These are phyloP conservation scores for Leccinum rimulosum DNA, from an alignment of 768 basidiomycete species.

Conservation along the genomic window DNA sequence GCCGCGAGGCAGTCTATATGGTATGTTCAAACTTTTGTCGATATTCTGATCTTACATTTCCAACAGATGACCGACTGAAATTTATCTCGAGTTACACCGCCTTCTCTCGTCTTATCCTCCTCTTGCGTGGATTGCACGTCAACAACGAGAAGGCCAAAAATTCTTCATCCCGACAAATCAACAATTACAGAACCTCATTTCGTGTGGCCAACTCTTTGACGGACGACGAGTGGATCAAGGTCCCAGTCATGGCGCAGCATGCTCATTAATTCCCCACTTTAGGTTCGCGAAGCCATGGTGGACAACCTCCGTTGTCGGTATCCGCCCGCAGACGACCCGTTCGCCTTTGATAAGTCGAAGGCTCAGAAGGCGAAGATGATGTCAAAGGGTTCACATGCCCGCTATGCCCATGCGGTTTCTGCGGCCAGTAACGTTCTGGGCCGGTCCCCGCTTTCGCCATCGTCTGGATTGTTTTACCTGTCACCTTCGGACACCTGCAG, in stretches of 20 bases:
- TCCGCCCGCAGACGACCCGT: slow-evolving; percentile 17
- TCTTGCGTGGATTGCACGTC: slow-evolving; percentile 95
- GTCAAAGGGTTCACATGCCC: not conserved
- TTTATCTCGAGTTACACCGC: slow-evolving; percentile 99
- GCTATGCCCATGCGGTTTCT: not conserved
- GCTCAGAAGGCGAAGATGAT: not conserved
- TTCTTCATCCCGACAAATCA: slow-evolving; percentile 94
- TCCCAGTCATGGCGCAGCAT: slow-evolving; percentile 30
- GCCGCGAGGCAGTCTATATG: slow-evolving; percentile 69
- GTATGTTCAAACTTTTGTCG: slow-evolving; percentile 34
- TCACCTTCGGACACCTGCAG: slow-evolving; percentile 15
- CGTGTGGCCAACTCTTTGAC: slow-evolving; percentile 86
- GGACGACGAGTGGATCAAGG: slow-evolving; percentile 99
- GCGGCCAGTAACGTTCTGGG: not conserved
- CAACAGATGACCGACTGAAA: slow-evolving; percentile 94
- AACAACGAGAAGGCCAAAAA: slow-evolving; percentile 99
- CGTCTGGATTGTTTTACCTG: slow-evolving; percentile 20
- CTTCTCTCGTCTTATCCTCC: slow-evolving; percentile 96
- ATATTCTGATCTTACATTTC: slow-evolving; percentile 7
- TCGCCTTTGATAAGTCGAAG: slow-evolving; percentile 13
- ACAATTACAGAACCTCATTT: slow-evolving; percentile 98
- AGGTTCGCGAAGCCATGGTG: slow-evolving; percentile 53
- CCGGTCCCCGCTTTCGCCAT: slow-evolving; percentile 3
- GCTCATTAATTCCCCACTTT: slow-evolving; percentile 5
- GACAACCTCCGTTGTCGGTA: slow-evolving; percentile 38